Percentiles rank a stretch among this genome's conserved stretches.
These are phyloP conservation scores for Ulota crispa DNA, from an alignment of 225 moss, liverwort and hornwort genomes.

Conservation along the genomic window DNA sequence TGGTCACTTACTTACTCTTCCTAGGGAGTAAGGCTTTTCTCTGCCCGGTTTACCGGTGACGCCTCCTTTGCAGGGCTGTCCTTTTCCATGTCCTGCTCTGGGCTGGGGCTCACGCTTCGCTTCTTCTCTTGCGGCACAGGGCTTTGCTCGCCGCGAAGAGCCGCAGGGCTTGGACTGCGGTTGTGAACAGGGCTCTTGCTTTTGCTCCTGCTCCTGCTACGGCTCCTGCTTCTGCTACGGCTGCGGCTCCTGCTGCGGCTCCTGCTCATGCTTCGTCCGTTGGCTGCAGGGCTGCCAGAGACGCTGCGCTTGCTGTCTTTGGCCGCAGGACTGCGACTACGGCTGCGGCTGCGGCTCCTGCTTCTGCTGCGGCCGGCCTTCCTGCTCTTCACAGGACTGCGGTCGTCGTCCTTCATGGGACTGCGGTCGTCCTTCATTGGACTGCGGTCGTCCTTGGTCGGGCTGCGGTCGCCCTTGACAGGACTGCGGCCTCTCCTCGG, in stretches of 20 bases:
- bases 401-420: slow-evolving; percentile 48
- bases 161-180: slow-evolving; percentile 49
- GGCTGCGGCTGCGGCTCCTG: slow-evolving; percentile 42
- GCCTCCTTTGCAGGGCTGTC: slow-evolving; percentile 47
- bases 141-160: slow-evolving; percentile 36
- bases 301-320: slow-evolving; percentile 60
- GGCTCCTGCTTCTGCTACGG: slow-evolving; percentile 70
- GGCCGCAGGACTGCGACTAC: slow-evolving; percentile 45
- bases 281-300: slow-evolving; percentile 47
- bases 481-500: slow-evolving; percentile 69
- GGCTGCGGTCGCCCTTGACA: slow-evolving; percentile 54
- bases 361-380: slow-evolving; percentile 45
- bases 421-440: slow-evolving; percentile 73
- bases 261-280: slow-evolving; percentile 69
- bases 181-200: slow-evolving; percentile 31
- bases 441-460: slow-evolving; percentile 49
- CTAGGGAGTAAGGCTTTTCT: slow-evolving; percentile 42
- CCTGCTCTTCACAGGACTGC: slow-evolving; percentile 48
- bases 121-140: slow-evolving; percentile 38
- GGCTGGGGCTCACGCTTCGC: slow-evolving; percentile 64
- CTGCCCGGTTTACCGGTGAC: slow-evolving; percentile 27
- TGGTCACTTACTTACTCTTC: slow-evolving; percentile 37
- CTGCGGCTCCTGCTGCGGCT: slow-evolving; percentile 42
- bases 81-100: slow-evolving; percentile 45
- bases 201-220: neutral